phyloP scores from a whole-genome alignment of 106 monocot genomes.

The Allium sativum region DNA sequence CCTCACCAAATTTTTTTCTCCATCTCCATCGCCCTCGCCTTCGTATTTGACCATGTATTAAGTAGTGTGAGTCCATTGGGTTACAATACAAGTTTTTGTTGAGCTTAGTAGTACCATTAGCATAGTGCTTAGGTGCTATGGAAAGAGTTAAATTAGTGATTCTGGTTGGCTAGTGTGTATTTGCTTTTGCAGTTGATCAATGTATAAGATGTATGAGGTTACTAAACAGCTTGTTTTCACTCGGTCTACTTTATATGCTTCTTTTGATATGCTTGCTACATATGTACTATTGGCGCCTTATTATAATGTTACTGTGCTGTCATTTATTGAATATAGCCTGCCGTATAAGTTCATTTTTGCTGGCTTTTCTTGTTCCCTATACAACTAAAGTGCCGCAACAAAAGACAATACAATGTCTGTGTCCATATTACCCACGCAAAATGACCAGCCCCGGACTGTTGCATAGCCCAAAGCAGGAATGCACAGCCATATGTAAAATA shows the following conservation, averaged over 20 bases:
- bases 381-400: background rate
- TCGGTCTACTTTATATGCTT: background rate
- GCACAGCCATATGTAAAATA: background rate
- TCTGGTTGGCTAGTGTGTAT: background rate
- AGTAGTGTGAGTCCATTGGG: background rate
- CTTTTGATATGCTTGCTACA: background rate
- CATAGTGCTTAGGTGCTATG: background rate
- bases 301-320: background rate
- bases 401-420: too few species aligned
- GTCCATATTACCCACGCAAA: background rate
- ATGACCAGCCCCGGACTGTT: background rate
- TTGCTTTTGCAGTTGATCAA: constrained; percentile 3
- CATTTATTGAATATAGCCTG: background rate
- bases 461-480: background rate
- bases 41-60: background rate
- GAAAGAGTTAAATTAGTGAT: background rate
- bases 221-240: background rate
- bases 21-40: constrained; percentile 12
- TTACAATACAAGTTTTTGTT: background rate
- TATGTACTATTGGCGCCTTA: background rate
- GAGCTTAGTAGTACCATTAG: background rate
- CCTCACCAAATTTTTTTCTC: background rate
- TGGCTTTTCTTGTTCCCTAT: constrained; percentile 4
- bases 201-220: background rate
- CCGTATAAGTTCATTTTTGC: background rate